phyloP scores from a whole-genome alignment of 306 rosid species.

The Abrus pulchellus region DNA sequence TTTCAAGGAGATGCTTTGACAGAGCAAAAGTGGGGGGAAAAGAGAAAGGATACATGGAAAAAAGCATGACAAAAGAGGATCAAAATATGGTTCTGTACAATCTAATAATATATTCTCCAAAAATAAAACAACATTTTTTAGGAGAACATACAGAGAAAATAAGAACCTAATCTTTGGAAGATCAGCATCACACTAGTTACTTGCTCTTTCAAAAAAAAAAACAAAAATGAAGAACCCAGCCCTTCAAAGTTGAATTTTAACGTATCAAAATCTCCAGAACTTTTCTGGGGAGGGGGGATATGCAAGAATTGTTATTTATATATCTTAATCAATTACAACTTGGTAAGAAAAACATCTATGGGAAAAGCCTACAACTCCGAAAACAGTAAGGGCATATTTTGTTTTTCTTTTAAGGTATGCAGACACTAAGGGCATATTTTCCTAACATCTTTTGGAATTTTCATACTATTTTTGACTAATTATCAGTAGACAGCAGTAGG shows the following conservation, averaged over 20 bases:
- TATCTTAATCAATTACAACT: background rate
- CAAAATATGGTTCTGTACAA: background rate
- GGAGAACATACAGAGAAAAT: slow-evolving; percentile 42
- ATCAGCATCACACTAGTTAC: slow-evolving; percentile 47
- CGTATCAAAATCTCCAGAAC: slow-evolving; percentile 31
- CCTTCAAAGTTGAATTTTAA: slow-evolving; percentile 31
- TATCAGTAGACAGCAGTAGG: slow-evolving; percentile 3
- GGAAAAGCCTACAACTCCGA: background rate
- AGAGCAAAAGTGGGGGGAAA: background rate
- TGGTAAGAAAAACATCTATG: no score
- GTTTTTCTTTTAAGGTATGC: slow-evolving; percentile 11
- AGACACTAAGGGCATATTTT: slow-evolving; percentile 47
- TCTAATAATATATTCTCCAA: slow-evolving; percentile 6
- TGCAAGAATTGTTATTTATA: background rate
- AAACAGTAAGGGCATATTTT: slow-evolving; percentile 30
- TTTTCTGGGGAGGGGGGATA: background rate
- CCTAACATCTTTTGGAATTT: background rate
- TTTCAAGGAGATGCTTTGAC: slow-evolving; percentile 10
- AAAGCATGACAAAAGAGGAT: slow-evolving; percentile 28
- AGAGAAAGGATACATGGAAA: background rate
- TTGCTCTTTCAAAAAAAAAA: slow-evolving; percentile 31
- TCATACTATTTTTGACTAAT: background rate
- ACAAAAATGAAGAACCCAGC: no score
- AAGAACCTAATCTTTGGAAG: slow-evolving; percentile 60
- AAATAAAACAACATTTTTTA: slow-evolving; percentile 4